A percentile compares a stretch with the other conserved stretches of the same genome.
Conservation (phyloP, 1,139 yeast species). For the Geotrichum aggregatum region DNA sequence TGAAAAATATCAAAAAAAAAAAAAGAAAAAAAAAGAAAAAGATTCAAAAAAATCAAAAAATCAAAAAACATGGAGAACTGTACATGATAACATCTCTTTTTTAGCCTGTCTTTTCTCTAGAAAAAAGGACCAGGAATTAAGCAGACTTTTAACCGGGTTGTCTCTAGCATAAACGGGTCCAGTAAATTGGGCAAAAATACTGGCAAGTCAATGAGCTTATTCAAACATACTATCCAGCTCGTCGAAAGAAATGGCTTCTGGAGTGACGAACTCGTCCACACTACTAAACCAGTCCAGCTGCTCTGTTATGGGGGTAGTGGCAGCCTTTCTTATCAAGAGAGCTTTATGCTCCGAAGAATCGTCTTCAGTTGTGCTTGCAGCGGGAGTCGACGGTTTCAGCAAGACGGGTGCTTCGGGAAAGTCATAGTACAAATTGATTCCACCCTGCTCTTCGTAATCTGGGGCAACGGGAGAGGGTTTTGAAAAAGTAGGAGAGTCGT, state of each 20-base stretch:
- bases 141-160: too few species aligned
- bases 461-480: constrained; percentile 5
- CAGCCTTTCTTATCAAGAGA: not conserved
- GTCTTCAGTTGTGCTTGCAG: constrained; percentile 20
- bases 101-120: too few species aligned
- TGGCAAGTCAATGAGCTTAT: not conserved
- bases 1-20: not conserved
- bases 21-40: not conserved
- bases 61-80: not conserved
- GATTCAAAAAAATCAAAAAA: not conserved
- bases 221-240: constrained; percentile 26
- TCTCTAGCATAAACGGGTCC: too few species aligned
- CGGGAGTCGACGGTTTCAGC: constrained; percentile 10
- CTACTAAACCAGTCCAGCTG: constrained; percentile 17
- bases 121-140: too few species aligned
- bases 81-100: not conserved
- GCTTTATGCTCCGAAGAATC: constrained; percentile 3
- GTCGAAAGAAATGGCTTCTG: constrained; percentile 26
- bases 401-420: constrained; percentile 15
- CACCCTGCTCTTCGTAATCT: constrained; percentile 8
- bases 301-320: constrained; percentile 23
- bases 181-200: too few species aligned
- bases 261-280: constrained; percentile 23
- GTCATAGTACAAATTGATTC: constrained; percentile 32
- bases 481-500: not conserved